Conservation (phyloP, 768 basidiomycete species). For the Lentinula raphanica region DNA sequence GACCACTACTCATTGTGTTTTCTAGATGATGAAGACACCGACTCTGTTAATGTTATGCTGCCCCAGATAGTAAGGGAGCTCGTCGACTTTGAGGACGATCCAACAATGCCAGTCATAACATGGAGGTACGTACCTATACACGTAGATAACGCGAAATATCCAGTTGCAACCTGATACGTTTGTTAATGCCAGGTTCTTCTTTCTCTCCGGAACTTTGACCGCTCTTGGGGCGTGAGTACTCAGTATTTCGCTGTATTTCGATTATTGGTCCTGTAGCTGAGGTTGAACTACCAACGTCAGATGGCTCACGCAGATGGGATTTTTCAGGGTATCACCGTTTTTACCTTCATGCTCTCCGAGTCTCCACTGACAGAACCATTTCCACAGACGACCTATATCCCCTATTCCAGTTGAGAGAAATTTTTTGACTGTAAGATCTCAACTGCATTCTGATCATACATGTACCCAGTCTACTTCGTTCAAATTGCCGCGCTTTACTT, state of each 20-base stretch:
- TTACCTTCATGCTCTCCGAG: not conserved
- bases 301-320: conserved; percentile 22
- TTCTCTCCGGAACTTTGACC: conserved; percentile 17
- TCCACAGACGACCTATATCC: conserved; percentile 22
- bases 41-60: conserved; percentile 16
- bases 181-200: conserved; percentile 17
- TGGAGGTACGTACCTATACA: conserved; percentile 20
- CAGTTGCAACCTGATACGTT: not conserved
- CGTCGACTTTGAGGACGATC: conserved; percentile 20
- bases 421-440: not conserved
- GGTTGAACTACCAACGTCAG: not conserved
- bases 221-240: conserved; percentile 19
- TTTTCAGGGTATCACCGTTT: conserved; percentile 13
- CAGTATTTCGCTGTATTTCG: no score
- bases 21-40: conserved; percentile 18
- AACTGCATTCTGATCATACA: not conserved
- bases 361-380: not conserved
- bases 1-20: no score
- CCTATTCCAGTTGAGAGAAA: conserved; percentile 19
- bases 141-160: not conserved
- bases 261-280: not conserved
- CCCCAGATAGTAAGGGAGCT: conserved; percentile 21
- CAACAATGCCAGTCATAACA: conserved; percentile 17
- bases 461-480: conserved; percentile 21
- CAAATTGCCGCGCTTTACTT: conserved; percentile 19